Base-by-base conservation (phyloP, 2,329 filamentous ascomycete genomes). In the Penicillium sp. region DNA sequence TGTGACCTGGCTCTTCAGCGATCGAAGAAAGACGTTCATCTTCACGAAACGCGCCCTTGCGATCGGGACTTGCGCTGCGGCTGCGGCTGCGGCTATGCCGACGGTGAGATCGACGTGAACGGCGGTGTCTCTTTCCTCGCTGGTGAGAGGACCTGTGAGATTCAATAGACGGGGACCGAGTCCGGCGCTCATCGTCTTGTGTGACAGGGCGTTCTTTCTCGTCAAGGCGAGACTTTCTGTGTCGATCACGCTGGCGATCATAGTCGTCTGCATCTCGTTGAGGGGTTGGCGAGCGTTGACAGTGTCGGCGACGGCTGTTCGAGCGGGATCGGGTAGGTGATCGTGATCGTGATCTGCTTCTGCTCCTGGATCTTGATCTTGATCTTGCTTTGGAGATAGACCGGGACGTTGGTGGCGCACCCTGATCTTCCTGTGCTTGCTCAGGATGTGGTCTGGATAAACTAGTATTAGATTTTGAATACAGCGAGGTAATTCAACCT, bases 161-260 rank as follows among this genome's bases (percentile, higher is more conserved):
- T 13, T 87, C 85, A 1, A 85, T 85, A 2, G 91, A 92, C 5
- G 83, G 83, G 5, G 90, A 91, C 61, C 89, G 84, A 0, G 88
- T 88, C 55, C 85, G 84, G 52, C 87, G 84, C 13, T 80, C 78
- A 67, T 82, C 71, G 66, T 81, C 66, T 19, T 58, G 58, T 23
- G 60, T 31, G 17, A 60, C 49, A 3, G 38, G 49, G 49, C 84
- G 80, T 54, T 82, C 80, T 52, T 84, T 82, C 17, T 79, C 78
- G 7, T 76, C 75, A 30, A 68, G 70, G 54, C 69, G 72, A 13
- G 67, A 78, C 69, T 60, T 69, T 53, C 69, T 66, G 26, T 62
- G 61, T 38, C 66, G 66, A 30, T 73, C 70, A 5, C 68, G 70
- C 30, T 65, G 64, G 17, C 66, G 68, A n/a, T 74, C 72, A 11